phyloP scores from a whole-genome alignment of 305 asterid species.

The Fraxinus angustifolia region DNA sequence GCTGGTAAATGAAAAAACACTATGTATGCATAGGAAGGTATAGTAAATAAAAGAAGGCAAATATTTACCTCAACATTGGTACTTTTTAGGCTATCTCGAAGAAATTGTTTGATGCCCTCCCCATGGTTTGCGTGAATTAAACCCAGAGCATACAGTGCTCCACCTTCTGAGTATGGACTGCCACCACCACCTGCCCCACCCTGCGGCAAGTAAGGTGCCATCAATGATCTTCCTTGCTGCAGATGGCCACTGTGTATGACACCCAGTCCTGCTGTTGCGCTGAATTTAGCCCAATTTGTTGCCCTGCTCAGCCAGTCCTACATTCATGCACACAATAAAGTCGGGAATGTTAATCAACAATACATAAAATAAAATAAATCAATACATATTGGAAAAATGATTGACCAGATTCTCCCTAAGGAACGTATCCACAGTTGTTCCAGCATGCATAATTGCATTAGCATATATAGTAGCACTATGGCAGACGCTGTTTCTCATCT shows the following conservation, averaged over 20 bases:
- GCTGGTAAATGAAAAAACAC: neutral
- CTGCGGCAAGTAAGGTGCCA: slow-evolving; percentile 98
- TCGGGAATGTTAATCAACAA: neutral
- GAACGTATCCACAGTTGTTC: slow-evolving; percentile 96
- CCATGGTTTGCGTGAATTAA: slow-evolving; percentile 95
- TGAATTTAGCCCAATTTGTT: slow-evolving; percentile 97
- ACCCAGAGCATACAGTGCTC: slow-evolving; percentile 56
- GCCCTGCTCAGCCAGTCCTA: slow-evolving; percentile 99
- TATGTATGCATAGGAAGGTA: neutral
- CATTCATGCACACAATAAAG: slow-evolving; percentile 9
- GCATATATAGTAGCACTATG: slow-evolving; percentile 98
- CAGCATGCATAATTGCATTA: slow-evolving; percentile 99
- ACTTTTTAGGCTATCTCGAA: slow-evolving; percentile 83
- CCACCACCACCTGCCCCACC: slow-evolving; percentile 88
- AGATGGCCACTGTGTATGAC: slow-evolving; percentile 96
- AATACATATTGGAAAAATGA: neutral
- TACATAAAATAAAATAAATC: neutral
- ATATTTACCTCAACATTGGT: slow-evolving; percentile 72
- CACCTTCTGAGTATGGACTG: slow-evolving; percentile 83
- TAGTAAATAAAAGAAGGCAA: neutral
- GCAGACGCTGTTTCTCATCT: slow-evolving; percentile 97
- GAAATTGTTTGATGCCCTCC: slow-evolving; percentile 93
- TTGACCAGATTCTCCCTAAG: slow-evolving; percentile 90
- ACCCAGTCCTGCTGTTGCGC: slow-evolving; percentile 99
- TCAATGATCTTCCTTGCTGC: slow-evolving; percentile 95